phyloP scores from a whole-genome alignment of 768 basidiomycete genomes.

The Pleurotus salmoneostramineus region DNA sequence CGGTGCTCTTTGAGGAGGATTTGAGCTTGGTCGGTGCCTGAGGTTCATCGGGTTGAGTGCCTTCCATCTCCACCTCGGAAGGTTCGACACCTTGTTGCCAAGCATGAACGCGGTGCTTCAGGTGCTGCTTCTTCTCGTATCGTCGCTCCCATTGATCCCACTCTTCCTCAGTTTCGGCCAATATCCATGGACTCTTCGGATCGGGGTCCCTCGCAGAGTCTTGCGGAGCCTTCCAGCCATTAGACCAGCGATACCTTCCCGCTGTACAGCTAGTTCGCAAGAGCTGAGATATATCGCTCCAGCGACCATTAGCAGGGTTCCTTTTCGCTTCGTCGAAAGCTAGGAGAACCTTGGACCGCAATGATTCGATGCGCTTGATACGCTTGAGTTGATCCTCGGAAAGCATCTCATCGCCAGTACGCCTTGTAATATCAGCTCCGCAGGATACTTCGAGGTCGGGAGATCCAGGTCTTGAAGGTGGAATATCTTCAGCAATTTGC shows the following conservation, averaged over 20 bases:
- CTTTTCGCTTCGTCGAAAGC: constrained; percentile 30
- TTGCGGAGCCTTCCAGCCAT: constrained; percentile 18
- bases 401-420: not conserved
- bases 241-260: constrained; percentile 26
- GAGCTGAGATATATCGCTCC: constrained; percentile 36
- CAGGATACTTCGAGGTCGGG: not conserved
- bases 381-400: not conserved
- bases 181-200: constrained; percentile 31
- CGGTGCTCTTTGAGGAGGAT: not conserved
- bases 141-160: constrained; percentile 44
- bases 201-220: constrained; percentile 16
- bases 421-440: not conserved
- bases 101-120: constrained; percentile 22
- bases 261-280: constrained; percentile 37
- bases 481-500: constrained; percentile 23
- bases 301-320: constrained; percentile 41
- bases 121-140: constrained; percentile 20
- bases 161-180: constrained; percentile 41
- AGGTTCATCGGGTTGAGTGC: constrained; percentile 28
- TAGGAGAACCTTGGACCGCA: constrained; percentile 28
- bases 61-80: constrained; percentile 28
- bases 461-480: constrained; percentile 14
- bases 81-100: constrained; percentile 16
- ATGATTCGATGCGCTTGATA: constrained; percentile 19
- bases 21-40: constrained; percentile 8